phyloP scores from a whole-genome alignment of 2,329 filamentous ascomycete genomes.

The Zalaria sp. region DNA sequence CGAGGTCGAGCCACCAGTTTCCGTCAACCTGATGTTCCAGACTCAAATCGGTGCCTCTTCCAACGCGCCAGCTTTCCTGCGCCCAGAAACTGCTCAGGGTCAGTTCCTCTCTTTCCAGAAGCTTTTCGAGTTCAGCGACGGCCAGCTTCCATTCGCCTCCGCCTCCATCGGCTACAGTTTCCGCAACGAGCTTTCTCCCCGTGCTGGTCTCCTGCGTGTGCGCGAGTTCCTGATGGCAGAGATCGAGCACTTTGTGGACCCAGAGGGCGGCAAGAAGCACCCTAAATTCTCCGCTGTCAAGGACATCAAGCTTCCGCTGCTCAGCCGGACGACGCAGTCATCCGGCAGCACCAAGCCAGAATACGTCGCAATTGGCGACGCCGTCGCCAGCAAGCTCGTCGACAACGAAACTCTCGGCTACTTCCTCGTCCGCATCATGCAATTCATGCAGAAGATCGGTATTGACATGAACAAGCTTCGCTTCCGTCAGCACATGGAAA shows the following conservation, averaged over 20 bases:
- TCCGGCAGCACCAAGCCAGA: conserved; percentile 66
- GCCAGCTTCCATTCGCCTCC: conserved; percentile 90
- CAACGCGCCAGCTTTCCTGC: conserved; percentile 70
- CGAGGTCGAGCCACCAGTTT: conserved; percentile 64
- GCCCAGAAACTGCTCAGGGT: conserved; percentile 93
- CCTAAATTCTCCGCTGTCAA: conserved; percentile 73
- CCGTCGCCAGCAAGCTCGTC: conserved; percentile 67
- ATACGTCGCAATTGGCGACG: conserved; percentile 68
- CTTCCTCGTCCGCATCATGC: conserved; percentile 85
- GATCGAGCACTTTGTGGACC: conserved; percentile 97
- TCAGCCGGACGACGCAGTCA: conserved; percentile 75
- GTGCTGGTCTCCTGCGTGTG: conserved; percentile 79
- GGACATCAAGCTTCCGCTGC: conserved; percentile 66
- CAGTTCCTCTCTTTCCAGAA: conserved; percentile 97
- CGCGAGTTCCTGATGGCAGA: conserved; percentile 98
- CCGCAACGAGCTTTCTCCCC: conserved; percentile 92
- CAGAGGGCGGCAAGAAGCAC: conserved; percentile 89
- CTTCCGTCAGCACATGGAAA: conserved; percentile 93
- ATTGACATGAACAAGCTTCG: conserved; percentile 78
- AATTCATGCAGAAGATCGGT: conserved; percentile 80
- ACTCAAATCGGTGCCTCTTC: conserved; percentile 87
- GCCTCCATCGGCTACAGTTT: conserved; percentile 97
- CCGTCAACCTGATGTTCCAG: conserved; percentile 99
- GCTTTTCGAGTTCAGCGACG: conserved; percentile 90
- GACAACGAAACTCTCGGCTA: conserved; percentile 98